Percentiles rank a stretch among this genome's conserved stretches.
Conservation (phyloP, 202 grass and related monocot species). For the Setaria italica region DNA sequence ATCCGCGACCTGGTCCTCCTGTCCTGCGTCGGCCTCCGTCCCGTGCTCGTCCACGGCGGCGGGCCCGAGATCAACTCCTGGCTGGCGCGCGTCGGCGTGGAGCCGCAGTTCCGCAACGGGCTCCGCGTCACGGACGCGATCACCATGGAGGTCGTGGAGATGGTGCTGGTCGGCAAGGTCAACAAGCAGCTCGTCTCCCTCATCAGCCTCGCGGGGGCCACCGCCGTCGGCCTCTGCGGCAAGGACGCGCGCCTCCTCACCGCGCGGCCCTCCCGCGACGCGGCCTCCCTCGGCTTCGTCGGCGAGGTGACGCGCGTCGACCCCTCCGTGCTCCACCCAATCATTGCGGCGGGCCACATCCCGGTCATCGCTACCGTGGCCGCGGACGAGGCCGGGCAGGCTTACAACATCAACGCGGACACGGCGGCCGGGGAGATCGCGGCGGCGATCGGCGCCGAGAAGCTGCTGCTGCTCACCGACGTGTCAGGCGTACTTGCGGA, state of each 20-base stretch:
- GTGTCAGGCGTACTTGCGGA: slow-evolving; percentile 61
- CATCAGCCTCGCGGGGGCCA: slow-evolving; percentile 61
- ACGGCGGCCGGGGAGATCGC: slow-evolving; percentile 68
- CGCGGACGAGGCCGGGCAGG: slow-evolving; percentile 59
- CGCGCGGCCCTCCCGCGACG: slow-evolving; percentile 53
- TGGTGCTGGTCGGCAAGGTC: slow-evolving; percentile 79
- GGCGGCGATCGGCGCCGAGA: slow-evolving; percentile 60
- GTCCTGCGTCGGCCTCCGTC: slow-evolving; percentile 67
- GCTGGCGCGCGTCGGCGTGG: slow-evolving; percentile 64
- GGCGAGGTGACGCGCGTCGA: slow-evolving; percentile 69
- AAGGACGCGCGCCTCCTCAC: slow-evolving; percentile 76
- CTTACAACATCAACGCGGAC: slow-evolving; percentile 85
- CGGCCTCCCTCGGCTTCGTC: slow-evolving; percentile 60
- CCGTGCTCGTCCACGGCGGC: slow-evolving; percentile 74
- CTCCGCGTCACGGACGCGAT: slow-evolving; percentile 69
- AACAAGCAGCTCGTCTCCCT: slow-evolving; percentile 82
- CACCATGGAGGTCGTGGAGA: slow-evolving; percentile 83
- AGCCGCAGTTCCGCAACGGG: slow-evolving; percentile 71
- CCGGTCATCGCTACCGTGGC: slow-evolving; percentile 78
- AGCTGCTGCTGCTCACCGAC: slow-evolving; percentile 70
- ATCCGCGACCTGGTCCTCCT: slow-evolving; percentile 77
- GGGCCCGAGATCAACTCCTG: slow-evolving; percentile 70
- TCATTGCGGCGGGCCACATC: slow-evolving; percentile 60
- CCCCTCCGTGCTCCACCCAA: slow-evolving; percentile 56
- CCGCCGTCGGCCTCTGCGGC: slow-evolving; percentile 68